Evolutionary conservation across 257 asterid genomes (phyloP).

Genomic region (Apocynum venetum): DNA sequence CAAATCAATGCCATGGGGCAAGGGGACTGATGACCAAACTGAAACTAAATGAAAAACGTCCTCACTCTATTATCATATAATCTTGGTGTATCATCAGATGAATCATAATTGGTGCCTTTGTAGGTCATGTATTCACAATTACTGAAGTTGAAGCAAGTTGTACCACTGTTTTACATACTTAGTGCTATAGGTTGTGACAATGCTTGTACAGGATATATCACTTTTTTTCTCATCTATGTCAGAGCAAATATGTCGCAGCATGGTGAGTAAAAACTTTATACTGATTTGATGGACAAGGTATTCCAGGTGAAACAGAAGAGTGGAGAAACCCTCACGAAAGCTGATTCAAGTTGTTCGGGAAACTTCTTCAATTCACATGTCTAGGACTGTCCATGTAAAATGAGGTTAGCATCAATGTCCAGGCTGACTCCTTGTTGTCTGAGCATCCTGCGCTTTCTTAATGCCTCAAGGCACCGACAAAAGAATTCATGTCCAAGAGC

Average conservation of each 20-base stretch:
- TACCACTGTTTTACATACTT: background rate
- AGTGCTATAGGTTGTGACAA: background rate
- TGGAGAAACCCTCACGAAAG: background rate
- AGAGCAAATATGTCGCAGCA: background rate
- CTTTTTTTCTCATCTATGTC: background rate
- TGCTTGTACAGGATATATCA: background rate
- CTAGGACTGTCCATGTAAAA: slow-evolving; percentile 24
- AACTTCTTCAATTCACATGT: slow-evolving; percentile 21
- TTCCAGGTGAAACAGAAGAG: background rate
- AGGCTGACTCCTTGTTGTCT: slow-evolving; percentile 31
- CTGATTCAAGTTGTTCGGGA: slow-evolving; percentile 15
- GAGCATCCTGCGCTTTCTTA: slow-evolving; percentile 46
- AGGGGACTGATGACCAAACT: background rate
- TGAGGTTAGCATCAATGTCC: slow-evolving; percentile 17
- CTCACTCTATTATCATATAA: background rate
- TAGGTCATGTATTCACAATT: background rate
- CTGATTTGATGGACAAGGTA: background rate
- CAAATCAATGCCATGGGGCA: background rate
- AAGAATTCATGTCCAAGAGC: slow-evolving; percentile 78
- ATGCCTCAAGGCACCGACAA: slow-evolving; percentile 43
- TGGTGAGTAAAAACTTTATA: background rate
- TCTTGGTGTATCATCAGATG: background rate
- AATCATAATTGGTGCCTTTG: background rate
- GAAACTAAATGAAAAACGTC: background rate
- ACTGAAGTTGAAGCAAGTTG: background rate